These are phyloP conservation scores for Lentinula sp. DNA, from an alignment of 768 basidiomycete species.

Conservation along the genomic window DNA sequence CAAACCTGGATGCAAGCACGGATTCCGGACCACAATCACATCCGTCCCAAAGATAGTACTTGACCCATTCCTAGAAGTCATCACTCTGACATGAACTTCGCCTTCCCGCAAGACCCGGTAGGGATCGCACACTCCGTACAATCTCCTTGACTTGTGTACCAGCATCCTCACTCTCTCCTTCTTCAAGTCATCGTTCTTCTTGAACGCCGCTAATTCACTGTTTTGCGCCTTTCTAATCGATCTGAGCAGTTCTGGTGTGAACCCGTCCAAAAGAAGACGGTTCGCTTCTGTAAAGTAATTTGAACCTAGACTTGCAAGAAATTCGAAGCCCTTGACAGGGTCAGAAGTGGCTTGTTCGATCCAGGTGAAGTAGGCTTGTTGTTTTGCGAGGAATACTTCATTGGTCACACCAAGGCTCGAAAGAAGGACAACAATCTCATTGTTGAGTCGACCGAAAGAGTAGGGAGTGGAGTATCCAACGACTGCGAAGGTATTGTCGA, in stretches of 20 bases:
- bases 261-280: constrained; percentile 45
- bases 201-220: constrained; percentile 43
- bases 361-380: constrained; percentile 55
- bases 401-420: constrained; percentile 56
- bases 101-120: constrained; percentile 57
- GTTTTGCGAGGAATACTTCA: constrained; percentile 48
- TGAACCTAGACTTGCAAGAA: constrained; percentile 41
- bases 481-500: constrained; percentile 58
- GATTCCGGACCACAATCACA: constrained; percentile 61
- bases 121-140: constrained; percentile 68
- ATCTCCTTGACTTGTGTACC: constrained; percentile 51
- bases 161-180: constrained; percentile 54
- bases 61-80: constrained; percentile 40
- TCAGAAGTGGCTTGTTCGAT: constrained; percentile 43
- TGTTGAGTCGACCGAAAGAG: constrained; percentile 60
- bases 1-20: constrained; percentile 61
- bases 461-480: constrained; percentile 61
- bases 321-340: constrained; percentile 45
- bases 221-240: constrained; percentile 39
- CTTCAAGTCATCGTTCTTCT: constrained; percentile 35
- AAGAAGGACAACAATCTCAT: constrained; percentile 62
- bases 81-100: constrained; percentile 57
- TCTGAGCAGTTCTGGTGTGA: constrained; percentile 31
- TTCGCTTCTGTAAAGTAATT: constrained; percentile 42
- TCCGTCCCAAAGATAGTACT: constrained; percentile 54